These are phyloP conservation scores for Sphaerulina vaccinii DNA, from an alignment of 2,329 filamentous ascomycete species.

Conservation along the genomic window DNA sequence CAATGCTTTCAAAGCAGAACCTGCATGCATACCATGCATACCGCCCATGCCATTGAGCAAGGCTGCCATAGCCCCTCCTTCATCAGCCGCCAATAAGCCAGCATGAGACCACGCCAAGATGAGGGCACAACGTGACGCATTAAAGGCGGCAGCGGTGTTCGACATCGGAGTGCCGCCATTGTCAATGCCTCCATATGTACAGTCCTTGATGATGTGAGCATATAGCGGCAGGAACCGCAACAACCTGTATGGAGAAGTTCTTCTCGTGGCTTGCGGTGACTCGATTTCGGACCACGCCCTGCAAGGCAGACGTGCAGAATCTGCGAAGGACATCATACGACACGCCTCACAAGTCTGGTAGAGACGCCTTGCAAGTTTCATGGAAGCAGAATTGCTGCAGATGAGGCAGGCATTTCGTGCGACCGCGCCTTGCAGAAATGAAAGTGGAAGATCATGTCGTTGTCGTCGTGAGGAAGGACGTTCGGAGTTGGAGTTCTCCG, in stretches of 20 bases:
- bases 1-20: too few relatives aligned
- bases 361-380: too few relatives aligned
- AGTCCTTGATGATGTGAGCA: neutral
- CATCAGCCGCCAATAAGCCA: neutral
- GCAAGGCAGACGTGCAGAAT: neutral
- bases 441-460: neutral
- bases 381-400: too few relatives aligned
- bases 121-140: too few relatives aligned
- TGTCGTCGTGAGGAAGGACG: neutral
- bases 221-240: conserved; percentile 2
- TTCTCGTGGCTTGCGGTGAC: conserved; percentile 10
- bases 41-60: neutral
- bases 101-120: too few relatives aligned
- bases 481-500: too few relatives aligned
- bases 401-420: neutral
- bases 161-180: too few relatives aligned
- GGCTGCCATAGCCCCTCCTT: too few relatives aligned
- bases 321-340: neutral
- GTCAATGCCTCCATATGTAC: neutral
- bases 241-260: neutral
- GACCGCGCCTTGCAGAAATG: neutral
- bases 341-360: neutral
- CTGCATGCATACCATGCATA: too few relatives aligned
- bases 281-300: conserved; percentile 4
- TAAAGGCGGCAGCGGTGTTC: too few relatives aligned